Percentiles rank a stretch among this genome's conserved stretches.
These are phyloP conservation scores for Hibiscus mutabilis DNA, from an alignment of 345 rosid species.

Conservation along the genomic window DNA sequence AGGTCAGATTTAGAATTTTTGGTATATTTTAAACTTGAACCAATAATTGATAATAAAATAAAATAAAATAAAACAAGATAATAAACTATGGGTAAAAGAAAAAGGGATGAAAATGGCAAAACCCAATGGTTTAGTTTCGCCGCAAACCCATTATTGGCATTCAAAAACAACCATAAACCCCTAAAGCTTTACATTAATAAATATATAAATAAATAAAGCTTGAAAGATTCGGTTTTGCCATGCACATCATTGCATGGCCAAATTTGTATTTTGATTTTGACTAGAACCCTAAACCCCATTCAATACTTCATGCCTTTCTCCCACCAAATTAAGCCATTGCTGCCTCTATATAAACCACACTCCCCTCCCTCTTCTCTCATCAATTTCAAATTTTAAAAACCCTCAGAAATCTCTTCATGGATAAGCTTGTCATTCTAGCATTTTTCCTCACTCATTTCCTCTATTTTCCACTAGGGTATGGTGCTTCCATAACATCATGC, in stretches of 20 bases:
- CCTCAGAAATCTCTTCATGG: slow-evolving; percentile 14
- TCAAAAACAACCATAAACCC: slow-evolving; percentile 1
- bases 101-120: background rate
- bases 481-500: slow-evolving; percentile 37
- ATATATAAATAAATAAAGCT: background rate
- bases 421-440: slow-evolving; percentile 17
- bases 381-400: background rate
- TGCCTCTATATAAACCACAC: background rate
- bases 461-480: background rate
- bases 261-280: background rate
- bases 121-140: background rate
- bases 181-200: too few species aligned
- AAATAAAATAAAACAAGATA: background rate
- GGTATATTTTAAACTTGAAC: too few species aligned
- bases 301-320: background rate
- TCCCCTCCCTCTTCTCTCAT: background rate
- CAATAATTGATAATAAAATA: background rate
- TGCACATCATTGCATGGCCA: slow-evolving; percentile 29
- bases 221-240: slow-evolving; percentile 23
- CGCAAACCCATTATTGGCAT: slow-evolving; percentile 3
- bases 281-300: background rate
- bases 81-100: background rate
- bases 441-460: slow-evolving; percentile 14
- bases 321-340: background rate
- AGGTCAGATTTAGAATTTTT: too few species aligned